phyloP scores from a whole-genome alignment of 257 asterid genomes.

The Cordia subcordata region DNA sequence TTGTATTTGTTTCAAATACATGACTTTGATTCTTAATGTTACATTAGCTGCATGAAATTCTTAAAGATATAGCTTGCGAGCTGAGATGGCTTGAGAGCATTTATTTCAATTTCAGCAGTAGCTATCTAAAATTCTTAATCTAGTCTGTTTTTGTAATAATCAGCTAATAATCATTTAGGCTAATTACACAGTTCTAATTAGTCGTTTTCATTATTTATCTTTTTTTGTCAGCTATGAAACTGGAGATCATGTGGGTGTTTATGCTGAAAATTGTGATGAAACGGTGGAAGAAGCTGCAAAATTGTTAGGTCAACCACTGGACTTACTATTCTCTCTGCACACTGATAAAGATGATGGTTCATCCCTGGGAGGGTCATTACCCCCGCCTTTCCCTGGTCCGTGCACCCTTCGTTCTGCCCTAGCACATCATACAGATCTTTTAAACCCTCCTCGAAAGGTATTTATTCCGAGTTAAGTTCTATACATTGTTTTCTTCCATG shows the following conservation, averaged over 20 bases:
- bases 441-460: slow-evolving; percentile 71
- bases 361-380: slow-evolving; percentile 52
- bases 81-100: too few species aligned
- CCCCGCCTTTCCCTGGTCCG: slow-evolving; percentile 80
- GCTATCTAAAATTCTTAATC: too few species aligned
- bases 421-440: slow-evolving; percentile 63
- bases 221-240: slow-evolving; percentile 55
- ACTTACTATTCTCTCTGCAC: slow-evolving; percentile 55
- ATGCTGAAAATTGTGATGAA: slow-evolving; percentile 56
- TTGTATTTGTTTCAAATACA: too few species aligned
- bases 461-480: not conserved
- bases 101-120: too few species aligned
- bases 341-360: slow-evolving; percentile 65
- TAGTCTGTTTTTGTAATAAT: too few species aligned
- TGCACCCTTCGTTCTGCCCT: slow-evolving; percentile 64
- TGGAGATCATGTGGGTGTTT: slow-evolving; percentile 81
- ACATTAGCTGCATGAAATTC: too few species aligned
- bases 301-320: slow-evolving; percentile 46
- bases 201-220: not conserved
- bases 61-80: too few species aligned
- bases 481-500: not conserved
- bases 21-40: too few species aligned
- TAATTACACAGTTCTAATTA: too few species aligned
- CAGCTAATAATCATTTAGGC: too few species aligned
- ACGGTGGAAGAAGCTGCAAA: slow-evolving; percentile 66